Evolutionary conservation across 176 grass and related monocot genomes (phyloP).

Genomic region (Ensete glaucum): DNA sequence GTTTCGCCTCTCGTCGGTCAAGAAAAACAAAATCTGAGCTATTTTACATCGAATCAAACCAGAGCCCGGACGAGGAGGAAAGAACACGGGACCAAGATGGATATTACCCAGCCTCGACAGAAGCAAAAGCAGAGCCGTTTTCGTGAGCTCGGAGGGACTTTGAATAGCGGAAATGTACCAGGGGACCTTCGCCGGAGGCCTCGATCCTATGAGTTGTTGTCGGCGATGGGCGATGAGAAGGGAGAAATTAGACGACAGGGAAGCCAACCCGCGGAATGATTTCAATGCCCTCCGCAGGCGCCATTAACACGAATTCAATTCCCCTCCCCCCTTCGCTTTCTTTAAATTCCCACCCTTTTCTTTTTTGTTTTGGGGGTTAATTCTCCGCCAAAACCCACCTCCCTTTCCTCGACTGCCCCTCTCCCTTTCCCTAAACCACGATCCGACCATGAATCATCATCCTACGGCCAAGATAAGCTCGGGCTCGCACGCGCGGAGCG

Average conservation of each 20-base stretch:
- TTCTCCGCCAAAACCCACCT: too few species aligned
- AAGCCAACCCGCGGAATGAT: conserved; percentile 4
- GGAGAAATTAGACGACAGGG: not conserved
- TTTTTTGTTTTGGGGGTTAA: not conserved
- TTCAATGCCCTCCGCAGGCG: conserved; percentile 13
- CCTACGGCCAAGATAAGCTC: too few species aligned
- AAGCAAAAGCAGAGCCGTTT: not conserved
- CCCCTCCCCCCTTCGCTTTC: conserved; percentile 10
- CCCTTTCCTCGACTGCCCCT: too few species aligned
- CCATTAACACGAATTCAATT: conserved; percentile 16
- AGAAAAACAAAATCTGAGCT: not conserved
- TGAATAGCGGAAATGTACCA: not conserved
- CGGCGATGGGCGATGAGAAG: not conserved
- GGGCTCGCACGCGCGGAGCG: too few species aligned
- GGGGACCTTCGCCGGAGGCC: not conserved
- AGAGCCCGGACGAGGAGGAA: not conserved
- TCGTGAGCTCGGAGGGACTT: not conserved
- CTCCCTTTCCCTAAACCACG: too few species aligned
- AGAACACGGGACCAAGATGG: not conserved
- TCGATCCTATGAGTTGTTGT: not conserved
- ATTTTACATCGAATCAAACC: not conserved
- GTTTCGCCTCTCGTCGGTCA: not conserved
- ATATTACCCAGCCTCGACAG: not conserved
- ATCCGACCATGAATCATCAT: too few species aligned
- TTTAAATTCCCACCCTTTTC: not conserved